phyloP scores from a whole-genome alignment of 2,329 filamentous ascomycete species.

The Ophiosphaerella korrae region DNA sequence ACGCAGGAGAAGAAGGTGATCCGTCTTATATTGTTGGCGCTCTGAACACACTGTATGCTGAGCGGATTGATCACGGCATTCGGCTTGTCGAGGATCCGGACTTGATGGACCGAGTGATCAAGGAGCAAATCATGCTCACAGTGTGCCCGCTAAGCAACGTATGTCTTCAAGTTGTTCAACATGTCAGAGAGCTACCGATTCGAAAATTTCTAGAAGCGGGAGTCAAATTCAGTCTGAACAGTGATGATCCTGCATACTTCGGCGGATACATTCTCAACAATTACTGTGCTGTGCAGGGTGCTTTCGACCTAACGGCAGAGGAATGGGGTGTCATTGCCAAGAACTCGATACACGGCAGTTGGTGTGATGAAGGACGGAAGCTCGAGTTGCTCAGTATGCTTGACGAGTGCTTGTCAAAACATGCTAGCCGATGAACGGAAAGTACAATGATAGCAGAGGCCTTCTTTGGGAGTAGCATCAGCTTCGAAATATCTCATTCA shows the following conservation, averaged over 20 bases:
- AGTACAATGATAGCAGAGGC: background rate
- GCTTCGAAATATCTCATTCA: too few relatives aligned
- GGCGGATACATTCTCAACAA: slow-evolving; percentile 77
- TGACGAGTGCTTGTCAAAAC: slow-evolving; percentile 18
- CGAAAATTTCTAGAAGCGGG: slow-evolving; percentile 66
- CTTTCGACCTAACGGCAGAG: slow-evolving; percentile 64
- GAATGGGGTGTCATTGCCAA: slow-evolving; percentile 71
- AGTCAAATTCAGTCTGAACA: slow-evolving; percentile 74
- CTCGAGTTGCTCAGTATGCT: slow-evolving; percentile 53
- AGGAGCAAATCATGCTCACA: slow-evolving; percentile 65
- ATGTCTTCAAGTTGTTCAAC: slow-evolving; percentile 58
- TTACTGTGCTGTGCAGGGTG: slow-evolving; percentile 75
- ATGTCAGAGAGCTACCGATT: slow-evolving; percentile 60
- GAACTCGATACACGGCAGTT: slow-evolving; percentile 69
- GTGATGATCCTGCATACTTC: slow-evolving; percentile 57
- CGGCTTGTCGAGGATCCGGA: slow-evolving; percentile 64
- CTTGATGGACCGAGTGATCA: slow-evolving; percentile 64
- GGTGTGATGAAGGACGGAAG: slow-evolving; percentile 70
- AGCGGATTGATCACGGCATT: slow-evolving; percentile 77
- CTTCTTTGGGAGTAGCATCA: too few relatives aligned
- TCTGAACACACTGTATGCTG: slow-evolving; percentile 64
- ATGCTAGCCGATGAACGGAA: background rate
- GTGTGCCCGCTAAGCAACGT: slow-evolving; percentile 78
- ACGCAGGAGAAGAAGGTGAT: slow-evolving; percentile 78
- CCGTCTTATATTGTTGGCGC: slow-evolving; percentile 68